phyloP scores from a whole-genome alignment of 2,329 filamentous ascomycete species.

The Fusarium agapanthi region DNA sequence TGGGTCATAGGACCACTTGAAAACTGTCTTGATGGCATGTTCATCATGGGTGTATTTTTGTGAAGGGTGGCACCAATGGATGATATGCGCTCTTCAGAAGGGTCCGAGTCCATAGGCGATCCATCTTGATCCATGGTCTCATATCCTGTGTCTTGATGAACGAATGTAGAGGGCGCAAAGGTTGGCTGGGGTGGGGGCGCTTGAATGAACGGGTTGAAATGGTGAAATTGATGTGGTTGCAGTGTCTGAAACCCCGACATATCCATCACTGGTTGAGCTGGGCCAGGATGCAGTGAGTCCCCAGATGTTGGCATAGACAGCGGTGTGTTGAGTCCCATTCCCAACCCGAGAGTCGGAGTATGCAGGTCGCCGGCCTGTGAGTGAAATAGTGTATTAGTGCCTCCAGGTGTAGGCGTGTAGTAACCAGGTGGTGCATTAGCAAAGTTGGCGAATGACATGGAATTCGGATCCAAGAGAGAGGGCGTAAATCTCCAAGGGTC shows the following conservation, averaged over 20 bases:
- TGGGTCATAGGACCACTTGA: conserved; percentile 56
- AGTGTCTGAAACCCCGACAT: conserved; percentile 73
- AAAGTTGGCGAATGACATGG: conserved; percentile 81
- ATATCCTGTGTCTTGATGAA: conserved; percentile 82
- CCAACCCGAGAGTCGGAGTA: conserved; percentile 78
- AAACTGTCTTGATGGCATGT: conserved; percentile 62
- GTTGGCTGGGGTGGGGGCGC: conserved; percentile 63
- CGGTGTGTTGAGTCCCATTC: conserved; percentile 82
- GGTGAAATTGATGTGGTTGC: conserved; percentile 68
- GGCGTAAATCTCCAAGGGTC: conserved; percentile 91
- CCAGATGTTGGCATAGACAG: conserved; percentile 79
- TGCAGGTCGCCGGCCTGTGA: conserved; percentile 86
- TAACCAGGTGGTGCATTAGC: conserved; percentile 83
- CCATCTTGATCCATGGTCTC: conserved; percentile 81
- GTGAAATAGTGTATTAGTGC: conserved; percentile 82
- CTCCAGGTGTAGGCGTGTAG: conserved; percentile 87
- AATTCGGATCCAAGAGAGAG: conserved; percentile 85
- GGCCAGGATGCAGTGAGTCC: conserved; percentile 67
- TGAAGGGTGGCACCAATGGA: conserved; percentile 70
- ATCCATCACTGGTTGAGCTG: conserved; percentile 63
- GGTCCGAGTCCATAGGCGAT: conserved; percentile 69
- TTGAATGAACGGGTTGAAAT: conserved; percentile 77
- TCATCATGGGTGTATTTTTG: conserved; percentile 66
- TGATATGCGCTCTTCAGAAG: conserved; percentile 59
- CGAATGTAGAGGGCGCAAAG: conserved; percentile 81